Base-by-base conservation (phyloP, 2,329 filamentous ascomycete species). In the Microsporum audouinii region DNA sequence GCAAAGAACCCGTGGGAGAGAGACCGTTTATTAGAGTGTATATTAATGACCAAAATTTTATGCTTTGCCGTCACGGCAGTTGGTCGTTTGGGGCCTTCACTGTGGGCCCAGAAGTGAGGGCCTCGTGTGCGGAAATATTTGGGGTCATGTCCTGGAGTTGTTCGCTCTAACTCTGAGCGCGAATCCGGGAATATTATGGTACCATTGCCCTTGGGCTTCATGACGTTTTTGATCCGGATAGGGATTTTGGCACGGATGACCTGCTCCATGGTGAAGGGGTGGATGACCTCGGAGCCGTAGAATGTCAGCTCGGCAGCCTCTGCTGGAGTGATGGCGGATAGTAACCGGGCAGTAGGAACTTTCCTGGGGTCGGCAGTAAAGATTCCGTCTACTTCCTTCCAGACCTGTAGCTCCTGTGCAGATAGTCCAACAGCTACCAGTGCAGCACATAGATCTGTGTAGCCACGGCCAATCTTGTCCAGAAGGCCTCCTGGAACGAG, bases 221-320 rank as follows among this genome's bases (percentile, higher is more conserved):
- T 85, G 63, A 87, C 84, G 65, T 87, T 87, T 72, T 87, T 87
- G 71, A 86, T 86, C 63, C 84, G 82, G 64, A 87, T 86, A 2
- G 84, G 84, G 61, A 87, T 87, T 69, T 78, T 78, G 39, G 84
- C 84, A 58, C 79, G 80, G 64, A 86, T 85, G 61, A 86, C 83
- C 76, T 97, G 94, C 76, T 97, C 92, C 91, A 99, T 97, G 68
- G 94, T 99, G 72, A 96, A 88, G 66, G 96, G 94, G 73, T 99
- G 94, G 68, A 99, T 99, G 71, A 99, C 94, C 74, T 99, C 94
- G 63, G 91, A 91, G 64, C 89, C 89, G 72, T 92, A 94, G 70
- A 92, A 94, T 1, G 94, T 97, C 77, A 99, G 79, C 75, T 99
- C 94, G 10, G 94, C 92, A 1, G 94, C 94, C 75, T 99, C 94